Evolutionary conservation across 768 basidiomycete genomes (phyloP), one percentile per base, ranked within the genome.

Genomic region (Trametes punicea): DNA sequence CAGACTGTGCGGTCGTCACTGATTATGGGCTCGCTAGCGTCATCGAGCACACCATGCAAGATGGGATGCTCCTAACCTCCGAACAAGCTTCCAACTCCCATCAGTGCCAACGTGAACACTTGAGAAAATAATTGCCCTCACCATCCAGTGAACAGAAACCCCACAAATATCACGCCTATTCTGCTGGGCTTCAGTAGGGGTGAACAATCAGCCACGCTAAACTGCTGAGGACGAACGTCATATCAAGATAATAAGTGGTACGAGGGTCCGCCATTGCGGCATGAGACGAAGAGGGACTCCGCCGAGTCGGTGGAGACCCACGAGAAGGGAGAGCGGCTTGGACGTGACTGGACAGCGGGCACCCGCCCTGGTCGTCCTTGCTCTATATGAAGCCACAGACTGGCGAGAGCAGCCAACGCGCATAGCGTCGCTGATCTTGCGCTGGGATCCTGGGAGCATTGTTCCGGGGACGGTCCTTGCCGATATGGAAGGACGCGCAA

Each of bases 1-100:
- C 40, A 1, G 54, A 39, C 46, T 55, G 54, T 11, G 54, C 54
- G 9, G 54, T 33, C 26, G 46, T 55, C n/a, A 49, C 54, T 55
- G n/a, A 1, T 25, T 16, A 15, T 3, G 20, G 21, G n/a, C n/a
- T n/a, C n/a, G n/a, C n/a, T n/a, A 20, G 16, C 18, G 9, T 27
- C 54, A 29, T 13, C 18, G 21, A 10, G 26, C n/a, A 21, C 9
- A 34, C 29, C 2, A 20, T 15, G 26, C 9, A 26, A 21, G 26
- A 4, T 7, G 21, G 3, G 31, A 34, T 5, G 15, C 16, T 5
- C 4, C 25, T 6, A 13, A 55, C 54, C 54, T 26, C 54, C 54
- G 25, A 55, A 55, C 46, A 55, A 42, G 26, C 54, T 55, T 21
- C 30, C 5, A 16, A 7, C 8, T 45, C 36, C 5, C 8, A 31